Conservation (phyloP, 345 rosid species). For the Eucalyptus erythrocorys region DNA sequence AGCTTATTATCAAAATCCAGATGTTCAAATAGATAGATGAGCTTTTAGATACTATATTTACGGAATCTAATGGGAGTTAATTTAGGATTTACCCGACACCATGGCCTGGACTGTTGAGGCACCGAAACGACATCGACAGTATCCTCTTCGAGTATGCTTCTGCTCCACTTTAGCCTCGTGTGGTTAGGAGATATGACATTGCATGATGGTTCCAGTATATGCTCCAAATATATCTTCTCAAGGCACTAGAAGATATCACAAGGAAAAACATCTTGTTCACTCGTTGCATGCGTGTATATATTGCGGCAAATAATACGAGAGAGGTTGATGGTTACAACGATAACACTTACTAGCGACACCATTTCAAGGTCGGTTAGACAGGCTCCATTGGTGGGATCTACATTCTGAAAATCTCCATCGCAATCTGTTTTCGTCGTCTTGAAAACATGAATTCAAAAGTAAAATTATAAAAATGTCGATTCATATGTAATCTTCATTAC, state of each 20-base stretch:
- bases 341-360: neutral
- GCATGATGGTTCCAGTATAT: constrained; percentile 6
- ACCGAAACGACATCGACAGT: neutral
- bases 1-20: neutral
- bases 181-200: neutral
- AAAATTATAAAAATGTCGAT: neutral
- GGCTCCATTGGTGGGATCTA: neutral
- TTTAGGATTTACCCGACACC: neutral
- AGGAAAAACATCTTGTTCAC: neutral
- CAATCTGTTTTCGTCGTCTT: neutral
- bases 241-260: neutral
- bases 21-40: neutral
- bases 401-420: constrained; percentile 2
- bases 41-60: neutral
- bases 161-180: neutral
- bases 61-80: neutral
- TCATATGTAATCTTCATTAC: neutral
- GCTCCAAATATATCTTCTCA: neutral
- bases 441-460: neutral
- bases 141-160: neutral
- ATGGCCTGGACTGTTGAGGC: neutral
- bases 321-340: neutral
- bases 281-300: neutral
- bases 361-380: neutral
- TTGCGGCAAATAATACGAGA: neutral